These are phyloP conservation scores for Dictyostelium capitatum DNA, from an alignment of 78 protist species.

Conservation along the genomic window DNA sequence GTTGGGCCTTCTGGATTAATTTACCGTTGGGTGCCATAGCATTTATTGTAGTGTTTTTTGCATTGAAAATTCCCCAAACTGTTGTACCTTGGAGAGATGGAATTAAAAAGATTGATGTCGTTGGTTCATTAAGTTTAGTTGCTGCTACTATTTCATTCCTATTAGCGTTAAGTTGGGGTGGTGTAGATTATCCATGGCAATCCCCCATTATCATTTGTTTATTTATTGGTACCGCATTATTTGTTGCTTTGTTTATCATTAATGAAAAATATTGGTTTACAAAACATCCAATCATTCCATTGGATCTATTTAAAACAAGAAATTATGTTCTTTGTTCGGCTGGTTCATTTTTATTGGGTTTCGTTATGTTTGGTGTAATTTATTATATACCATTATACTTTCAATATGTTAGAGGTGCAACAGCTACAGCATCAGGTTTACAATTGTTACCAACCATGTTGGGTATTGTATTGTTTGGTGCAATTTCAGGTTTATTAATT, in stretches of 20 bases:
- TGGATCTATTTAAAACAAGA: slow-evolving; percentile 51
- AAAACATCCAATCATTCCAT: slow-evolving; percentile 69
- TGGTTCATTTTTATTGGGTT: slow-evolving; percentile 61
- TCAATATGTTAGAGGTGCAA: slow-evolving; percentile 55
- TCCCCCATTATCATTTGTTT: slow-evolving; percentile 51
- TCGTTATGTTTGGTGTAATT: slow-evolving; percentile 76
- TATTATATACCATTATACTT: slow-evolving; percentile 80
- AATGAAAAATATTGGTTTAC: slow-evolving; percentile 38
- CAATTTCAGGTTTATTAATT: slow-evolving; percentile 44
- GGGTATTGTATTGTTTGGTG: slow-evolving; percentile 64
- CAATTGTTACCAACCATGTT: slow-evolving; percentile 75
- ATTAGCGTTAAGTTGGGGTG: slow-evolving; percentile 81
- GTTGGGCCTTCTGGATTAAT: slow-evolving; percentile 87
- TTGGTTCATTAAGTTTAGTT: slow-evolving; percentile 58
- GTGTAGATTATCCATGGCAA: slow-evolving; percentile 53
- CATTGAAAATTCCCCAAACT: slow-evolving; percentile 46
- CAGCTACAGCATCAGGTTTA: slow-evolving; percentile 70
- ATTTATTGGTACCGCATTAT: slow-evolving; percentile 20
- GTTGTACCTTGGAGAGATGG: slow-evolving; percentile 47
- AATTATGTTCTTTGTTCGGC: slow-evolving; percentile 40
- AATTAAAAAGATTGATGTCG: slow-evolving; percentile 33
- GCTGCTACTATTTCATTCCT: slow-evolving; percentile 53
- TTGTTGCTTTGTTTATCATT: slow-evolving; percentile 24
- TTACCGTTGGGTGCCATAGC: slow-evolving; percentile 77
- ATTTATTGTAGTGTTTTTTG: slow-evolving; percentile 44